Percentiles rank a stretch among this genome's conserved stretches.
phyloP scores from a whole-genome alignment of 1,284 basidiomycete genomes.

The Puccinia novopanici region DNA sequence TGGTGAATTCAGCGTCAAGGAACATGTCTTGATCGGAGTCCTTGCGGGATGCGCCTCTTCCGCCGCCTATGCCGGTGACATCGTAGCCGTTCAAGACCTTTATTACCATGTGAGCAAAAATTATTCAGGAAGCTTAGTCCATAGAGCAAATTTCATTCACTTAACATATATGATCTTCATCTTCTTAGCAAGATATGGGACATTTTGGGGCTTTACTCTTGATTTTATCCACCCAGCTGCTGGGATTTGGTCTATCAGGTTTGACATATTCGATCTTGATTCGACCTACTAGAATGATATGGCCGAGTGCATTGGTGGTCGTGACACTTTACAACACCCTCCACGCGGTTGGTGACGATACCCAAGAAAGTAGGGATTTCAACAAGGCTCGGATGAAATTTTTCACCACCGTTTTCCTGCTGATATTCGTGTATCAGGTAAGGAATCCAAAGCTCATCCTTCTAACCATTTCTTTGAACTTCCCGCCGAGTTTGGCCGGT shows the following conservation, averaged over 20 bases:
- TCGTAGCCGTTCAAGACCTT: slow-evolving; percentile 54
- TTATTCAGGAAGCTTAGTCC: slow-evolving; percentile 60
- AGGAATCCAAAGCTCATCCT: not conserved
- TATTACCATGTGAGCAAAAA: slow-evolving; percentile 62
- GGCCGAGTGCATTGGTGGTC: slow-evolving; percentile 57
- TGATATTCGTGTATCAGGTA: slow-evolving; percentile 46
- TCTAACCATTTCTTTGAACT: not conserved
- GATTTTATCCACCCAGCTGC: slow-evolving; percentile 64
- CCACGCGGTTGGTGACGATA: slow-evolving; percentile 51
- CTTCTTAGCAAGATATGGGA: slow-evolving; percentile 60
- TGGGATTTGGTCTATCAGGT: slow-evolving; percentile 64
- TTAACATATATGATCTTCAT: slow-evolving; percentile 59
- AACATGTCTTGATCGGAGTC: slow-evolving; percentile 41
- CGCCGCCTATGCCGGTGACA: slow-evolving; percentile 48
- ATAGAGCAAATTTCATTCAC: slow-evolving; percentile 53
- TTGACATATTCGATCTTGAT: slow-evolving; percentile 58
- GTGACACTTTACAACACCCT: slow-evolving; percentile 60
- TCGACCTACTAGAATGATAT: slow-evolving; percentile 58
- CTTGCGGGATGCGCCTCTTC: slow-evolving; percentile 37
- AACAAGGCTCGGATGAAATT: slow-evolving; percentile 36
- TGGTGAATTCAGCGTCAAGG: slow-evolving; percentile 62
- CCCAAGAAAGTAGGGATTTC: slow-evolving; percentile 32
- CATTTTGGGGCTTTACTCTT: slow-evolving; percentile 60
- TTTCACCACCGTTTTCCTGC: slow-evolving; percentile 35
- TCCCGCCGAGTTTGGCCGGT: not conserved